Evolutionary conservation across 495 filamentous ascomycete genomes (phyloP).

Genomic region (Neurospora terricola): DNA sequence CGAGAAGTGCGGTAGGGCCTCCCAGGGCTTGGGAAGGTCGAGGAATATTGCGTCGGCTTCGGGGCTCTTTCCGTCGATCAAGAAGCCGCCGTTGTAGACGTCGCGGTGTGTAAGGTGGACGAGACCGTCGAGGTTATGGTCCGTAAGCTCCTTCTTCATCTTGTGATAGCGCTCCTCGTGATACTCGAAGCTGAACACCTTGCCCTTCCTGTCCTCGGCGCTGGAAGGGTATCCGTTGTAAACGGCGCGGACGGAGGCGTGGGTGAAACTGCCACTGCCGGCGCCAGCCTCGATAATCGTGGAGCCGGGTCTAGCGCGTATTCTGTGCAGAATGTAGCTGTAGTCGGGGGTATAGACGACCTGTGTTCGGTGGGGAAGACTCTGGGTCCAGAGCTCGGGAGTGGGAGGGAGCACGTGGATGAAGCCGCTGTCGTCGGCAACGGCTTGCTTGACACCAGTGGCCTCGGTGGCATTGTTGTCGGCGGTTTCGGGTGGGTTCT

Average conservation of each 20-base stretch:
- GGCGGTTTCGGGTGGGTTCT: constrained; percentile 18
- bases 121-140: constrained; percentile 61
- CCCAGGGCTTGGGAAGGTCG: constrained; percentile 88
- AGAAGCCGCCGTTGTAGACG: constrained; percentile 82
- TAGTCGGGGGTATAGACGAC: constrained; percentile 98
- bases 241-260: constrained; percentile 77
- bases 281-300: constrained; percentile 87
- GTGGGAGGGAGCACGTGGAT: constrained; percentile 85
- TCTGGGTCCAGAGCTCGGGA: constrained; percentile 84
- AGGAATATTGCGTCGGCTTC: constrained; percentile 78
- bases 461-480: constrained; percentile 16
- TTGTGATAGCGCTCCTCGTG: constrained; percentile 67
- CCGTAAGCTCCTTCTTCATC: constrained; percentile 59
- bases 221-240: constrained; percentile 65
- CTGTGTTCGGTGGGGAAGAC: constrained; percentile 87
- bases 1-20: constrained; percentile 75
- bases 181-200: constrained; percentile 90
- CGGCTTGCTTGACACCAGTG: constrained; percentile 30
- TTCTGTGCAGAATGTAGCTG: constrained; percentile 83
- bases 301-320: constrained; percentile 71
- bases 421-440: constrained; percentile 70
- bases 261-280: constrained; percentile 91
- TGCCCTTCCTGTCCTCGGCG: constrained; percentile 43
- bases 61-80: constrained; percentile 46
- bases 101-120: constrained; percentile 84